Conservation (phyloP, 2,329 filamentous ascomycete species). For the Bipolaris bicolor region DNA sequence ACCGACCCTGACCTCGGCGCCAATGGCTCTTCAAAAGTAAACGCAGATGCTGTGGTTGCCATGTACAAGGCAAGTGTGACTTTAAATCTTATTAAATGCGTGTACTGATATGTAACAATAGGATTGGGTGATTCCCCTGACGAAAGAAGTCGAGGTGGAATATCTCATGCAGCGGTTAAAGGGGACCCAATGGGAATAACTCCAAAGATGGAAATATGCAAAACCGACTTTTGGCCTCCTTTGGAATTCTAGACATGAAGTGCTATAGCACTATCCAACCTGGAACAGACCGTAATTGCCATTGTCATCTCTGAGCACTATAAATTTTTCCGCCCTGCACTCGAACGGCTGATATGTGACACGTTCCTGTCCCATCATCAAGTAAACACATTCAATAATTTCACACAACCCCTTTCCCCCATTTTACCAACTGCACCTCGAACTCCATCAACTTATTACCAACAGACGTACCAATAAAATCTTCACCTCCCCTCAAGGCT, state of each 20-base stretch:
- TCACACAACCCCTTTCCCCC: no score
- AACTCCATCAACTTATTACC: no score
- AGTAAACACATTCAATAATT: no score
- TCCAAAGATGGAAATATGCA: not conserved
- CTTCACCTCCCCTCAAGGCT: constrained; percentile 25
- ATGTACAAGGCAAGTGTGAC: constrained; percentile 46
- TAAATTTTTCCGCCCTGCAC: not conserved
- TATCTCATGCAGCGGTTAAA: constrained; percentile 93
- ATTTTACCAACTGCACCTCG: no score
- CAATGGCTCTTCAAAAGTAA: constrained; percentile 76
- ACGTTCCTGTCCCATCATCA: no score
- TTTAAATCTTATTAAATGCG: not conserved
- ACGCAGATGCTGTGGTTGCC: constrained; percentile 72
- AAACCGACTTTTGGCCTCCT: not conserved
- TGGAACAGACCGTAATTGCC: not conserved
- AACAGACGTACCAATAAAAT: not conserved
- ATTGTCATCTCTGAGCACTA: not conserved
- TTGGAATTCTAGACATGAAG: not conserved
- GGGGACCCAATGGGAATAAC: constrained; percentile 56
- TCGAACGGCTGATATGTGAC: not conserved
- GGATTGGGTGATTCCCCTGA: constrained; percentile 92
- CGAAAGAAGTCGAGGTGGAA: constrained; percentile 98
- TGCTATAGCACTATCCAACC: not conserved
- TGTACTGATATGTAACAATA: constrained; percentile 6
- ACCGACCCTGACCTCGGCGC: constrained; percentile 75